Evolutionary conservation across 305 asterid species (phyloP).

Genomic region (Rubia peregrina): DNA sequence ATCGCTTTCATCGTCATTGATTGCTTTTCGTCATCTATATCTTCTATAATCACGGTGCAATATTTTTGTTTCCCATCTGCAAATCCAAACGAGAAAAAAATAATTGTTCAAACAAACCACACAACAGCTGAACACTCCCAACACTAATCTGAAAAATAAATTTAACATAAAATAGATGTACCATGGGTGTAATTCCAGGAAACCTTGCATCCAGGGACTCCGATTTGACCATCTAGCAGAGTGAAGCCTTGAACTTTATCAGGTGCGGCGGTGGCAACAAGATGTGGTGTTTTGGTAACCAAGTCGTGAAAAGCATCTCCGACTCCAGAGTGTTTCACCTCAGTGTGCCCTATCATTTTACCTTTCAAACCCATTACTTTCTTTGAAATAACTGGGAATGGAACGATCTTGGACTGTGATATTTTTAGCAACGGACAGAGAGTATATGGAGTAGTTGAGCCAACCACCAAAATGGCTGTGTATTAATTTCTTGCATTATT

Average conservation of each 20-base stretch:
- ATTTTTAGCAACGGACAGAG: neutral
- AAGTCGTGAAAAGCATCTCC: conserved; percentile 8
- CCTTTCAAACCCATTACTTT: neutral
- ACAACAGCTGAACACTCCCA: too few relatives aligned
- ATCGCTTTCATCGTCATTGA: conserved; percentile 17
- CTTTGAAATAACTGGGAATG: too few relatives aligned
- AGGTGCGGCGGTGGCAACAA: neutral
- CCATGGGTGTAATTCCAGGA: conserved; percentile 10
- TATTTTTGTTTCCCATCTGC: neutral
- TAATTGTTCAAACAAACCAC: neutral
- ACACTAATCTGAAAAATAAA: too few relatives aligned
- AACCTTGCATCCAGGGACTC: neutral
- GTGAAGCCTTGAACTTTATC: conserved; percentile 5
- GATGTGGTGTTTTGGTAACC: neutral
- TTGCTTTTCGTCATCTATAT: conserved; percentile 27
- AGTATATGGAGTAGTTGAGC: neutral
- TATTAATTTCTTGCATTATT: too few relatives aligned
- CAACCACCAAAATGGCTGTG: too few relatives aligned
- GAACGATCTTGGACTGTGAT: neutral
- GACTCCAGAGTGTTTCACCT: neutral
- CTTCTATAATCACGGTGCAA: conserved; percentile 5
- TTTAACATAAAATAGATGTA: too few relatives aligned
- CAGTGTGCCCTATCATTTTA: neutral
- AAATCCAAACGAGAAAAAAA: neutral
- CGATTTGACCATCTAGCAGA: neutral